Base-by-base conservation (phyloP, 495 filamentous ascomycete species). In the Talaromyces ruber region DNA sequence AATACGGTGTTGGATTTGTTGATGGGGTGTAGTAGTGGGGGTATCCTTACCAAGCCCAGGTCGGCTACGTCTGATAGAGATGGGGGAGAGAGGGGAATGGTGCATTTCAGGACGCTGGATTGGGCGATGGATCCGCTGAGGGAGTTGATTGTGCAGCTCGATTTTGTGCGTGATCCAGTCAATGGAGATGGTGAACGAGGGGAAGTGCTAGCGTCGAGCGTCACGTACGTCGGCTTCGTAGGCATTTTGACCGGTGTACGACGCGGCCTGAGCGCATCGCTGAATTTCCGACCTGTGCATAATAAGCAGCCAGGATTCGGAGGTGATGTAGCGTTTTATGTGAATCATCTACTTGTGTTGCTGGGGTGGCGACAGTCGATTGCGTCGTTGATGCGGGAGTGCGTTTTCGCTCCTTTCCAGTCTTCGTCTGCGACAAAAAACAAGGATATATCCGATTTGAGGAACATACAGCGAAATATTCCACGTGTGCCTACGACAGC, bases 41-140 rank as follows among this genome's bases (percentile, higher is more conserved):
- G 72, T 2, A 77, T 76, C 1, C 62, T 16, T 11, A 16, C 12
- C 34, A 34, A 3, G 14, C 32, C 9, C 12, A 16, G n/a, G n/a
- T n/a, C n/a, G n/a, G n/a, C n/a, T n/a, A n/a, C n/a, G n/a, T n/a
- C n/a, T n/a, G n/a, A n/a, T 2, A 37, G 11, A 37, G 11, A 37
- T 12, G 11, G 32, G 4, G 32, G 32, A 7, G 11, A 37, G 32
- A 37, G 11, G 9, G 34, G 34, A 14, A 82, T 88, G 77, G 63
- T 87, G 63, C 86, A 88, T 70, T 89, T 88, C 64, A 73, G 86
- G 8, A 87, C 84, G 3, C 68, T 89, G 54, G 86, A 89, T 65
- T 89, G 86, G 86, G 81, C 74, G 0, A 88, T 89, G 86, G 79
- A 86, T 63, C 65, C 68, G 12, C 69, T 88, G 29, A 76, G 86